Evolutionary conservation across 169 alveolate species (phyloP), one percentile per base, ranked within the genome.

Genomic region (Ichthyophthirius multifiliis): DNA sequence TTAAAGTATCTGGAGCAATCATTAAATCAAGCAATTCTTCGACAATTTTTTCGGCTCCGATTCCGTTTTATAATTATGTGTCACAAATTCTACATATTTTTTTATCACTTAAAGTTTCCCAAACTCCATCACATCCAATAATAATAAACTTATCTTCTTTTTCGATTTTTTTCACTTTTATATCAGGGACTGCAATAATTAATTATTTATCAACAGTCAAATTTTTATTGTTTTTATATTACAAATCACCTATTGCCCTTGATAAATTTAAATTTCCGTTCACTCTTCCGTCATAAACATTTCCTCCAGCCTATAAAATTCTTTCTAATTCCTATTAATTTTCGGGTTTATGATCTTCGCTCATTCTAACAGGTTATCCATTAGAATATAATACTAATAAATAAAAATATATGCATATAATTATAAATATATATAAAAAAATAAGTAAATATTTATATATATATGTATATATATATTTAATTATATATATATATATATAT

Each of bases 61-160:
- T 15, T 41, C 55, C 48, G 13, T 37, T 35, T 16, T 65, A 64
- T 20, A 84, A 16, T 62, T 78, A 55, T 35, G 55, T 43, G 16
- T 75, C 75, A 5, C 97, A 95, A 81, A 91, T 93, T 46, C 95
- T 96, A 37, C 97, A 98, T 37, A 97, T 97, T 46, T 97, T 95
- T 85, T 98, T 98, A 74, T 95, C 94, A 48, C 93, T 93, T 39
- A 97, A 88, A 75, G 98, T 97, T 88, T 98, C 99, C 99, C 99
- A 98, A 18, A 98, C 97, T 10, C 99, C 99, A 90, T 98, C 99
- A 93, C 99, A 98, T n/a, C 99, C 99, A 76, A 98, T 94, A 35
- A 98, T 91, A 46, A 98, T 87, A 86, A 98, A 98, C 84, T 98
- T 99, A 79, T 96, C 98, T 30, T 95, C 94, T 10, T 83, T 84